Percentiles rank a stretch among this genome's conserved stretches.
Evolutionary conservation across 2,329 filamentous ascomycete genomes (phyloP).

Genomic region (Calonectria multiphialidica): DNA sequence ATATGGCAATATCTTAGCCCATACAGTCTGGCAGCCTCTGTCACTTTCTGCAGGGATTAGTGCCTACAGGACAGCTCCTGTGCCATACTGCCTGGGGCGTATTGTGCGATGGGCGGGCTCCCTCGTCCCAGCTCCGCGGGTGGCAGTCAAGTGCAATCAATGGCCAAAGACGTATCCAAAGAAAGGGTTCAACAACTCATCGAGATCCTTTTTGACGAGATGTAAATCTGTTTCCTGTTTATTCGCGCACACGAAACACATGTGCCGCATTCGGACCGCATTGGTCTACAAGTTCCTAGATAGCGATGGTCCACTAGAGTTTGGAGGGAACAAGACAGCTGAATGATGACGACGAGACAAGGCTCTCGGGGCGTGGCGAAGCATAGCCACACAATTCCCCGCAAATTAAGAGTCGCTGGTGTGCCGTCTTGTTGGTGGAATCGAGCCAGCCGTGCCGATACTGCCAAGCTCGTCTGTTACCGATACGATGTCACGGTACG

Average conservation of each 20-base stretch:
- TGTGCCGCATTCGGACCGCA: neutral
- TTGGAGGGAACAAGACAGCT: conserved; percentile 11
- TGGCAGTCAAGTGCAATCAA: neutral
- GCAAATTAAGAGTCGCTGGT: conserved; percentile 7
- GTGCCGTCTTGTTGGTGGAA: conserved; percentile 7
- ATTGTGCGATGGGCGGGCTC: neutral
- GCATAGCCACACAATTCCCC: conserved; percentile 40
- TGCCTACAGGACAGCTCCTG: neutral
- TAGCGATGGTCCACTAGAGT: neutral
- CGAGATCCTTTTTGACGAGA: neutral
- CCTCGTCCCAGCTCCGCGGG: neutral
- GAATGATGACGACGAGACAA: conserved; percentile 30
- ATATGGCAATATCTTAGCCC: neutral
- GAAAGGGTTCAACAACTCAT: neutral
- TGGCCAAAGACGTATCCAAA: neutral
- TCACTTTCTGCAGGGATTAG: neutral
- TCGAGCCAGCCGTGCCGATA: neutral
- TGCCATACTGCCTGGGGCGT: neutral
- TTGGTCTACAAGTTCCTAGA: neutral
- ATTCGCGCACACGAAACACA: conserved; percentile 2
- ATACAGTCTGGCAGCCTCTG: neutral
- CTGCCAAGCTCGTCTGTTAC: neutral
- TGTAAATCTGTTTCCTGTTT: conserved; percentile 19
- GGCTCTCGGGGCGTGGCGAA: conserved; percentile 39
- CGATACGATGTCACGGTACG: conserved; percentile 3